These are phyloP conservation scores for Zygosaccharomyces rouxii DNA, from an alignment of 805 yeast genomes.

Conservation along the genomic window DNA sequence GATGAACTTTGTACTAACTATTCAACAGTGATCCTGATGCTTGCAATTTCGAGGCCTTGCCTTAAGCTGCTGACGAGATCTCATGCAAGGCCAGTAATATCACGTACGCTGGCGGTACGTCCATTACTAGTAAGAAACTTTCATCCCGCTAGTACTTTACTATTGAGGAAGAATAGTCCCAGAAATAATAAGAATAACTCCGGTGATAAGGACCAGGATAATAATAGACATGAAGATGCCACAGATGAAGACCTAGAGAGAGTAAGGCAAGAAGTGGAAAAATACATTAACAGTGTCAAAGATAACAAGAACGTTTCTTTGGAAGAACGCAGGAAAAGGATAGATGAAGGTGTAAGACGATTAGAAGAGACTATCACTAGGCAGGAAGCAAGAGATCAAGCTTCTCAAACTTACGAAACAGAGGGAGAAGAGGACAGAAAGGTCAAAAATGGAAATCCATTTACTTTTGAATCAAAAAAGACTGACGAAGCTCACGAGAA, in stretches of 20 bases:
- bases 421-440: slow-evolving; percentile 1
- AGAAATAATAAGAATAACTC: slow-evolving; percentile 1
- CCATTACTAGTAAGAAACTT: slow-evolving; percentile 8
- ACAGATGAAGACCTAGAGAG: slow-evolving; percentile 26
- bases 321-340: slow-evolving; percentile 20
- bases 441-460: slow-evolving; percentile 13
- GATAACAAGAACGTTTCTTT: slow-evolving; percentile 13
- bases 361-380: slow-evolving; percentile 25
- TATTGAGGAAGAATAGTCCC: slow-evolving; percentile 9
- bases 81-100: not conserved
- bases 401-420: slow-evolving; percentile 1
- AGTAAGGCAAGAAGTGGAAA: slow-evolving; percentile 23
- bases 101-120: slow-evolving; percentile 1
- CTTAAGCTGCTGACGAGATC: slow-evolving; percentile 5
- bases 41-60: slow-evolving; percentile 11
- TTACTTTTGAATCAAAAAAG: slow-evolving; percentile 16
- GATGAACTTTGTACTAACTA: not conserved
- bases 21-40: slow-evolving; percentile 7
- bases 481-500: slow-evolving; percentile 16
- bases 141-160: slow-evolving; percentile 4
- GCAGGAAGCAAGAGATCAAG: slow-evolving; percentile 17
- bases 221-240: slow-evolving; percentile 14
- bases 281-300: slow-evolving; percentile 23
- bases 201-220: not conserved
- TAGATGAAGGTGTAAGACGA: slow-evolving; percentile 24